These are phyloP conservation scores for Metschnikowia santaceciliae DNA, from an alignment of 805 yeast genomes.

Conservation along the genomic window DNA sequence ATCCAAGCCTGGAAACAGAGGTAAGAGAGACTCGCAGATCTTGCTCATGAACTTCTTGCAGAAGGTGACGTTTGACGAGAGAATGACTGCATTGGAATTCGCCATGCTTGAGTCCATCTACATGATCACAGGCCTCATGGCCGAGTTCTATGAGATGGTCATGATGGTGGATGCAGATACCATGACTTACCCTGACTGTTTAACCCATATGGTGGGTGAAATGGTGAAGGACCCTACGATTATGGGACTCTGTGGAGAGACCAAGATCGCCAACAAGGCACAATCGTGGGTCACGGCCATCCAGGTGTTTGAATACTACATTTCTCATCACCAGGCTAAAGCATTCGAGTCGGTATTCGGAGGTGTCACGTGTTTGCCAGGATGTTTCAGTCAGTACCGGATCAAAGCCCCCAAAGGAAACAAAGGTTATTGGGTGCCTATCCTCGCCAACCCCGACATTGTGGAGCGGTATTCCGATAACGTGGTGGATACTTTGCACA, in stretches of 20 bases:
- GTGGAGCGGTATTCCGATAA: conserved; percentile 89
- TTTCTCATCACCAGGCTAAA: conserved; percentile 91
- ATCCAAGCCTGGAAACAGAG: conserved; percentile 83
- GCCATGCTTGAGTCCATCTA: conserved; percentile 72
- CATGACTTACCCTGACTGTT: conserved; percentile 76
- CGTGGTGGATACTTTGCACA: conserved; percentile 77
- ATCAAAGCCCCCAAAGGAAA: conserved; percentile 82
- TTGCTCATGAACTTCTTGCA: conserved; percentile 88
- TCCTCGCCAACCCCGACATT: conserved; percentile 87
- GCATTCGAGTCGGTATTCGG: conserved; percentile 96
- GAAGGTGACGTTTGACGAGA: conserved; percentile 82
- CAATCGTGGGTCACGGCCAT: conserved; percentile 89
- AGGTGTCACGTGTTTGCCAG: conserved; percentile 92
- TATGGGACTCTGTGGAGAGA: conserved; percentile 95
- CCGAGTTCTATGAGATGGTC: conserved; percentile 75
- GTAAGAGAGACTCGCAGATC: conserved; percentile 92
- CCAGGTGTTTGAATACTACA: conserved; percentile 90
- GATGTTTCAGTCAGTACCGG: conserved; percentile 90
- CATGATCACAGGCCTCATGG: conserved; percentile 80
- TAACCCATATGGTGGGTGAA: conserved; percentile 87
- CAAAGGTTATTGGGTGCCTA: conserved; percentile 82
- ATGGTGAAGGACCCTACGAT: conserved; percentile 81
- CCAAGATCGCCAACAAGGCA: conserved; percentile 79
- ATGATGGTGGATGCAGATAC: conserved; percentile 97
- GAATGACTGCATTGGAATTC: conserved; percentile 88